A percentile compares a stretch with the other conserved stretches of the same genome.
These are phyloP conservation scores for Colletotrichum phormii DNA, from an alignment of 2,329 filamentous ascomycete species.

Conservation along the genomic window DNA sequence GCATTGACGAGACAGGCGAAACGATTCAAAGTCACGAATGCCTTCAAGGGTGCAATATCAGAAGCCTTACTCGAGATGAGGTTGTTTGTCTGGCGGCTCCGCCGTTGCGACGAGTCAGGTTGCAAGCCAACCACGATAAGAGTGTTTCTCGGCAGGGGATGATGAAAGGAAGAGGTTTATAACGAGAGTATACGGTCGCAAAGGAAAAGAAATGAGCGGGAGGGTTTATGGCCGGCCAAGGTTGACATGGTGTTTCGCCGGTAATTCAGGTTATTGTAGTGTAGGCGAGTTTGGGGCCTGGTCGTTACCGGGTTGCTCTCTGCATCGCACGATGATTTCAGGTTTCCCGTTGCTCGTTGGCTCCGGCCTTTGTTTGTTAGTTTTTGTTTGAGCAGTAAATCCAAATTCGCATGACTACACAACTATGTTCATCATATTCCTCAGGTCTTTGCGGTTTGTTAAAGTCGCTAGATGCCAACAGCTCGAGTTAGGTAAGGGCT, in stretches of 20 bases:
- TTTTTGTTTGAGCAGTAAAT: constrained; percentile 32
- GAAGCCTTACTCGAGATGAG: not conserved
- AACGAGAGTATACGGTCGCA: constrained; percentile 18
- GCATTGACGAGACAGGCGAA: not conserved
- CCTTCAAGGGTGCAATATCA: not conserved
- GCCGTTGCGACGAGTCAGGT: constrained; percentile 27
- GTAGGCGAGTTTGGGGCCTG: constrained; percentile 34
- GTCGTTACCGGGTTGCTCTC: constrained; percentile 26
- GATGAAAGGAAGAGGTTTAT: constrained; percentile 2
- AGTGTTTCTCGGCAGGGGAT: constrained; percentile 15
- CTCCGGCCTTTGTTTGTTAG: constrained; percentile 28
- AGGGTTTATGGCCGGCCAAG: constrained; percentile 22
- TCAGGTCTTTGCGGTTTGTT: too few relatives aligned
- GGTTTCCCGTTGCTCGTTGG: constrained; percentile 26
- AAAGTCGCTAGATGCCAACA: not conserved
- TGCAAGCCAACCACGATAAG: constrained; percentile 26
- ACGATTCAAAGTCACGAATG: not conserved
- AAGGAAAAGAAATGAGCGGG: constrained; percentile 25
- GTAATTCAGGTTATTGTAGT: constrained; percentile 34
- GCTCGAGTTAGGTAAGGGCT: not conserved
- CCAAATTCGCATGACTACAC: constrained; percentile 24
- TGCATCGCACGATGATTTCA: constrained; percentile 34
- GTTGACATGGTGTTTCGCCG: constrained; percentile 32
- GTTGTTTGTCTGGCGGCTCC: constrained; percentile 5
- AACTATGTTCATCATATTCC: too few relatives aligned